Base-by-base conservation (phyloP, 2,329 filamentous ascomycete genomes). In the Clonostachys byssicola region DNA sequence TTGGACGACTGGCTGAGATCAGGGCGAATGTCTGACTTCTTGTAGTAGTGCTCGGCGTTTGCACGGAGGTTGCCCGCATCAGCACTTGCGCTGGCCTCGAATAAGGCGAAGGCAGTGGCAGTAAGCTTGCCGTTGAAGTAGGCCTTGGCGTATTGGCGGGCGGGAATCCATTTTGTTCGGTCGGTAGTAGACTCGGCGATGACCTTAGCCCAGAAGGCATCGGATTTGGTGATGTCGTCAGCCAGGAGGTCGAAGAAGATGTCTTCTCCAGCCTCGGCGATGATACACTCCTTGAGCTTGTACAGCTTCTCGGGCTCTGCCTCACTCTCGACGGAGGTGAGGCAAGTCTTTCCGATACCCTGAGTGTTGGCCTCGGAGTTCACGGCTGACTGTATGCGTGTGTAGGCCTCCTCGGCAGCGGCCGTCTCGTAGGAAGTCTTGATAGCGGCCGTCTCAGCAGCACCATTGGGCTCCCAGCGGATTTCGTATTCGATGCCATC, bases 181-280 rank as follows among this genome's bases (percentile, higher is more conserved):
- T 16, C 52, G 47, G 61, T 61, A 30, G 57, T 55, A 1, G 62
- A 62, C 10, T 51, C 45, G 4, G 60, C 57, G 7, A 63, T 49
- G 16, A 66, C 54, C 7, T 49, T 12, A 2, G 35, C 47, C 43
- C 43, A 45, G 43, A 45, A 45, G 34, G 18, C 43, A 13, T 45
- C 35, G 13, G 43, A 30, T 14, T 45, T 23, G 33, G 18, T 34
- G 34, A 45, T 45, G 43, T 45, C 43, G 17, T 45, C 17, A 18
- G 30, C 17, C n/a, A 45, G n/a, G 23, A 45, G 43, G 12, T 45
- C 43, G 43, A 45, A 45, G 43, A 45, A 45, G 43, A 36, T 30
- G 9, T 30, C 34, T 7, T 34, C 38, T 17, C 14, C 23, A 17
- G 17, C 34, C 17, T 45, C 33, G 43, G 30, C 43, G 33, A 39